phyloP scores from a whole-genome alignment of 306 rosid species.

The Coriaria nepalensis region DNA sequence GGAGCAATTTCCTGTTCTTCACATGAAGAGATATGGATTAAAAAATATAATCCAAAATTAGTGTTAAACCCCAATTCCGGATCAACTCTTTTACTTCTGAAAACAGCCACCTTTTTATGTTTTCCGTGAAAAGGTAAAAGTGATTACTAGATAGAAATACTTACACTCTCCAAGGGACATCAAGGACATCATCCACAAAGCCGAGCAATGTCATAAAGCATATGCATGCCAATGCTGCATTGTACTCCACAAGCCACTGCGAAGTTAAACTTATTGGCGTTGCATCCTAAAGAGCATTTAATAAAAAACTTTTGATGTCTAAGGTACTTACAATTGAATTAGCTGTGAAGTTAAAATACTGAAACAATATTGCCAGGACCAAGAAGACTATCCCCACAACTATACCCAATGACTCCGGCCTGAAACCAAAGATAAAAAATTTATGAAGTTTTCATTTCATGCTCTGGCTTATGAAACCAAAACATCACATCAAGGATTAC shows the following conservation, averaged over 20 bases:
- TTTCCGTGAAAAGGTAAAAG: not conserved
- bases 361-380: slow-evolving; percentile 71
- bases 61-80: no score
- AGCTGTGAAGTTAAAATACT: slow-evolving; percentile 76
- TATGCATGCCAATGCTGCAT: slow-evolving; percentile 81
- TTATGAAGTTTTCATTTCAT: no score
- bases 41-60: slow-evolving; percentile 10
- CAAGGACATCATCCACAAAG: slow-evolving; percentile 94
- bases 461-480: no score
- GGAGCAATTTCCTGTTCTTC: slow-evolving; percentile 70
- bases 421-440: slow-evolving; percentile 14
- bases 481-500: no score
- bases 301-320: not conserved
- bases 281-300: not conserved
- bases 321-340: slow-evolving; percentile 70
- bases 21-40: slow-evolving; percentile 18
- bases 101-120: no score
- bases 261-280: slow-evolving; percentile 9
- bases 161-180: slow-evolving; percentile 98
- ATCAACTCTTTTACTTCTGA: no score
- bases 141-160: slow-evolving; percentile 19
- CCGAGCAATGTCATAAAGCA: slow-evolving; percentile 96
- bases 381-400: slow-evolving; percentile 81
- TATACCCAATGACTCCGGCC: slow-evolving; percentile 92
- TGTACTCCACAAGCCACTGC: slow-evolving; percentile 99